Evolutionary conservation across 1,284 basidiomycete genomes (phyloP).

Genomic region (Ceratobasidium sp.): DNA sequence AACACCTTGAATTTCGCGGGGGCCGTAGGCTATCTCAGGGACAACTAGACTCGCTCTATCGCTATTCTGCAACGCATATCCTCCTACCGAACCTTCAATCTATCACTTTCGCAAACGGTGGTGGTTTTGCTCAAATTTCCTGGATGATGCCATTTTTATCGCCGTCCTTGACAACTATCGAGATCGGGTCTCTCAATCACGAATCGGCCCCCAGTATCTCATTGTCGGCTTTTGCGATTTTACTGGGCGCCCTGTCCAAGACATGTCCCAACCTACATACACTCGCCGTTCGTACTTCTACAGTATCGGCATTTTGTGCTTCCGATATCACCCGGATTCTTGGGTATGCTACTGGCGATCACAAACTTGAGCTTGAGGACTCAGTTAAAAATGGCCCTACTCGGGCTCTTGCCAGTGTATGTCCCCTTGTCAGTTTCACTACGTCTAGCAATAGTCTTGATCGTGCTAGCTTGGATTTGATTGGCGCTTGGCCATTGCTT

Average conservation of each 20-base stretch:
- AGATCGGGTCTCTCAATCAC: too few species aligned
- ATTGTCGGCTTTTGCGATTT: too few species aligned
- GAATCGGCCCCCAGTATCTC: too few species aligned
- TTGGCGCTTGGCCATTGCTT: conserved; percentile 3
- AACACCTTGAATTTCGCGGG: not conserved
- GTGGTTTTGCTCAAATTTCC: too few species aligned
- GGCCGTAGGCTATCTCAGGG: not conserved
- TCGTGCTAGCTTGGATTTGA: not conserved
- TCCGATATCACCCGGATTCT: too few species aligned
- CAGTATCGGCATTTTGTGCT: too few species aligned
- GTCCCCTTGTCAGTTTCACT: not conserved
- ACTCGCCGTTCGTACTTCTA: not conserved
- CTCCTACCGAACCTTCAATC: not conserved
- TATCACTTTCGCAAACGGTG: too few species aligned
- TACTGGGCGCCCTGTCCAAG: not conserved
- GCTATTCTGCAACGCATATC: not conserved
- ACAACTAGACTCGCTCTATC: not conserved
- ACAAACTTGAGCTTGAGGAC: not conserved
- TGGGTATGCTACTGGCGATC: not conserved
- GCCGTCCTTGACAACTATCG: too few species aligned
- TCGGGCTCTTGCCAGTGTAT: not conserved
- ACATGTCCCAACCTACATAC: not conserved
- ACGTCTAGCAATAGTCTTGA: not conserved
- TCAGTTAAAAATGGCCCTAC: not conserved
- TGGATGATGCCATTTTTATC: not conserved